Evolutionary conservation across 2,329 filamentous ascomycete species (phyloP).

Genomic region (Ciborinia camelliae): DNA sequence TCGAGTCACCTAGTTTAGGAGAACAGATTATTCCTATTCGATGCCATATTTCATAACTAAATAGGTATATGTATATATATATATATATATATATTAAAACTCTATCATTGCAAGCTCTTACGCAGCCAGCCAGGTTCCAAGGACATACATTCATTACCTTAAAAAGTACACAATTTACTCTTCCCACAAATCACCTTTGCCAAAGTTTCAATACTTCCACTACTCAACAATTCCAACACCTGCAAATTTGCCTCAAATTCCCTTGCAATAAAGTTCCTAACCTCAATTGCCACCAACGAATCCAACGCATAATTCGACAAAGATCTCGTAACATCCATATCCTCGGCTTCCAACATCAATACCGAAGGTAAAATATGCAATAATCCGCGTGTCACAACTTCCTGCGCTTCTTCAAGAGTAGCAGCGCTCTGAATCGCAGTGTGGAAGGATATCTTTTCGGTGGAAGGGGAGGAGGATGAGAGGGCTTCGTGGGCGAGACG

Average conservation of each 20-base stretch:
- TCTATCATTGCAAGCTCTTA: neutral
- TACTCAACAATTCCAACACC: conserved; percentile 53
- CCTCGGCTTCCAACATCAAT: conserved; percentile 48
- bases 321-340: conserved; percentile 46
- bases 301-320: conserved; percentile 45
- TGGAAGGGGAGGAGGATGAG: conserved; percentile 26
- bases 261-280: conserved; percentile 40
- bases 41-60: too few species aligned
- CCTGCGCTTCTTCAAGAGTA: conserved; percentile 45
- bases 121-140: neutral
- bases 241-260: conserved; percentile 45
- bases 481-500: conserved; percentile 39
- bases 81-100: neutral
- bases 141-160: neutral
- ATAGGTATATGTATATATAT: too few species aligned
- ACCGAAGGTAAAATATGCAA: conserved; percentile 48
- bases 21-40: too few species aligned
- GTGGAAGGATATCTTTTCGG: conserved; percentile 43
- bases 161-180: conserved; percentile 34
- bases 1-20: too few species aligned
- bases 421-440: conserved; percentile 44
- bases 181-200: conserved; percentile 48
- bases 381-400: conserved; percentile 45
- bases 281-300: conserved; percentile 36
- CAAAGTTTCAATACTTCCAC: conserved; percentile 49